A percentile compares a stretch with the other conserved stretches of the same genome.
Evolutionary conservation across 2,329 filamentous ascomycete species (phyloP).

Genomic region (Periconia macrospinosa): DNA sequence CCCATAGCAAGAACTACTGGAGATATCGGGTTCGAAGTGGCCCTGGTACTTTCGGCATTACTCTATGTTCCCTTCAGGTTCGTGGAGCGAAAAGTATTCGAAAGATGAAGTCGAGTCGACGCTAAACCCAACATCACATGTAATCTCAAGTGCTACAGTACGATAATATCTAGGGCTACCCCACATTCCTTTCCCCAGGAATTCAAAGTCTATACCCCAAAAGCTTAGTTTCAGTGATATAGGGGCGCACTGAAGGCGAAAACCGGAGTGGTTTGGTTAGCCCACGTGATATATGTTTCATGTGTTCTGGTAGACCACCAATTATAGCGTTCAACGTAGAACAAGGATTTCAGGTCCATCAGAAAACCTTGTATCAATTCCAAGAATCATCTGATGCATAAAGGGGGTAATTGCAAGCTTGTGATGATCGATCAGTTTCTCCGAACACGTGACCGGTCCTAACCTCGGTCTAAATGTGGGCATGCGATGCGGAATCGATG

Average conservation of each 20-base stretch:
- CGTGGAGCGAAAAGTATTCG: constrained; percentile 39
- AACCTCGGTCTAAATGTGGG: constrained; percentile 32
- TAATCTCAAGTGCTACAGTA: no score
- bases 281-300: neutral
- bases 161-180: neutral
- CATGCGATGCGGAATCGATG: constrained; percentile 19
- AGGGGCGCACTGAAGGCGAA: constrained; percentile 2
- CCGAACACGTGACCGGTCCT: constrained; percentile 20
- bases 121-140: no score
- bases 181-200: neutral
- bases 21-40: constrained; percentile 68
- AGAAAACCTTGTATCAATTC: neutral
- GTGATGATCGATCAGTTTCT: constrained; percentile 9
- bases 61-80: constrained; percentile 49
- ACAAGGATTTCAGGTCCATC: neutral
- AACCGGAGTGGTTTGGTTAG: neutral
- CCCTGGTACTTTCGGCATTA: constrained; percentile 53
- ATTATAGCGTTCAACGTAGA: neutral
- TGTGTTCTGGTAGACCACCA: neutral
- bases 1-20: constrained; percentile 63
- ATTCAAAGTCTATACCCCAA: neutral
- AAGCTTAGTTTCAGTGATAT: neutral
- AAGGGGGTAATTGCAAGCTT: constrained; percentile 14
- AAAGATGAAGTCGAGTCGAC: constrained; percentile 15
- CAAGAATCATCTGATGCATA: constrained; percentile 3